Conservation (phyloP, 2,329 filamentous ascomycete species). For the Didymella arachidicola region DNA sequence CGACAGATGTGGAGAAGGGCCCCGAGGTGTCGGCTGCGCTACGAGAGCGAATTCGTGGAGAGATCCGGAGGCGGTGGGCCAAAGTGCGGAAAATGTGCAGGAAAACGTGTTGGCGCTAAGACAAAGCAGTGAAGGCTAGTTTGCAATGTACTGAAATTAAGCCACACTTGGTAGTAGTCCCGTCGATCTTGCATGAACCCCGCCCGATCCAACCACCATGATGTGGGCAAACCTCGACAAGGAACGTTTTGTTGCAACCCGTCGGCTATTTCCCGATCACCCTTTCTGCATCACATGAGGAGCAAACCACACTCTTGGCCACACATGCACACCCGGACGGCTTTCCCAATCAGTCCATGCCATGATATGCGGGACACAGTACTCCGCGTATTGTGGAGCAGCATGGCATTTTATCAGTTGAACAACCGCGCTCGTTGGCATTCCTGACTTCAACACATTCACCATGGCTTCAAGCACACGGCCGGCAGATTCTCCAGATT, state of each 20-base stretch:
- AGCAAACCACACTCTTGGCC: constrained; percentile 23
- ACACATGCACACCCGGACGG: constrained; percentile 26
- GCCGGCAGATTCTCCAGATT: constrained; percentile 59
- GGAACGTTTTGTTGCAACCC: constrained; percentile 16
- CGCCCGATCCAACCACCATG: constrained; percentile 14
- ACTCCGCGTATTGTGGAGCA: constrained; percentile 20
- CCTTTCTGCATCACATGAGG: constrained; percentile 19
- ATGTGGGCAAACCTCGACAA: constrained; percentile 13
- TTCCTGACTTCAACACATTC: constrained; percentile 9
- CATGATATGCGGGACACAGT: constrained; percentile 11
- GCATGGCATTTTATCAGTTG: constrained; percentile 17
- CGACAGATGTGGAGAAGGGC: constrained; percentile 8
- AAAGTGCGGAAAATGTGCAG: constrained; percentile 9
- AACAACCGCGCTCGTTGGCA: constrained; percentile 1
- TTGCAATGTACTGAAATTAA: constrained; percentile 10
- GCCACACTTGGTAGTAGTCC: constrained; percentile 20
- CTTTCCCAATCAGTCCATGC: constrained; percentile 31
- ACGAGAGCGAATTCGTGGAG: constrained; percentile 27
- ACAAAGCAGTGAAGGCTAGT: constrained; percentile 1
- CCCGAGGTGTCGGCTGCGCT: constrained; percentile 1
- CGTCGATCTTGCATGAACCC: constrained; percentile 18
- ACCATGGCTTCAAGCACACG: constrained; percentile 34
- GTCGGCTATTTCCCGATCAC: constrained; percentile 3
- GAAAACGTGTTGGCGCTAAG: constrained; percentile 16
- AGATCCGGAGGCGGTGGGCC: constrained; percentile 28